Evolutionary conservation across 345 rosid species (phyloP).

Genomic region (Eucalyptus regnans): DNA sequence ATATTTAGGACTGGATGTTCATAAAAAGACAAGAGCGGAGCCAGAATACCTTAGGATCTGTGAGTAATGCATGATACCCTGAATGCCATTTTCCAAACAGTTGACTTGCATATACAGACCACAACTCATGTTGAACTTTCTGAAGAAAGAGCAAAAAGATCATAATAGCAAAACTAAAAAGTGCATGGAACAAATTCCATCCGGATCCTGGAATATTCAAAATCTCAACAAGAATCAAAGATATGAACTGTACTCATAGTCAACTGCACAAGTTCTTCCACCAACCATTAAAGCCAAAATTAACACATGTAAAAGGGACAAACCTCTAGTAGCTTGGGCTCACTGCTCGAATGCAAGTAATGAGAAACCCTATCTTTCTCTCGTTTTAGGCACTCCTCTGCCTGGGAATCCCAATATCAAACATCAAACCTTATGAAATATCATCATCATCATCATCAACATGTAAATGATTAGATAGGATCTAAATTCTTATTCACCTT

Average conservation of each 20-base stretch:
- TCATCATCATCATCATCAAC: neutral
- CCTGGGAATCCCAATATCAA: conserved; percentile 18
- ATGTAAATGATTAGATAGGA: neutral
- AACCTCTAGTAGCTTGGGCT: conserved; percentile 50
- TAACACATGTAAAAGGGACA: neutral
- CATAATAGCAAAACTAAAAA: neutral
- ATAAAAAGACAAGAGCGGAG: neutral
- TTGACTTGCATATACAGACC: conserved; percentile 48
- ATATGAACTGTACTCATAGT: neutral
- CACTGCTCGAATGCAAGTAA: conserved; percentile 37
- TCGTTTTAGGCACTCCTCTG: conserved; percentile 42
- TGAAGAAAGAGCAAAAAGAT: conserved; percentile 2
- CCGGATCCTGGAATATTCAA: neutral
- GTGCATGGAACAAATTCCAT: neutral
- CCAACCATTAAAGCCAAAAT: neutral
- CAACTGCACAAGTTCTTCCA: neutral
- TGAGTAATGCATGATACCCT: conserved; percentile 72
- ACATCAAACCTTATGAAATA: neutral
- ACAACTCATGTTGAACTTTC: conserved; percentile 85
- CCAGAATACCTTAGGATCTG: conserved; percentile 62
- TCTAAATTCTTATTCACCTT: conserved; percentile 22
- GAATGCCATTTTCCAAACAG: conserved; percentile 82
- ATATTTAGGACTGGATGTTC: neutral
- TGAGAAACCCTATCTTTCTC: conserved; percentile 42
- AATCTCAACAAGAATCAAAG: neutral